Percentiles rank a stretch among this genome's conserved stretches.
Evolutionary conservation across 495 filamentous ascomycete species (phyloP).

Genomic region (Pyrenula aspistea): DNA sequence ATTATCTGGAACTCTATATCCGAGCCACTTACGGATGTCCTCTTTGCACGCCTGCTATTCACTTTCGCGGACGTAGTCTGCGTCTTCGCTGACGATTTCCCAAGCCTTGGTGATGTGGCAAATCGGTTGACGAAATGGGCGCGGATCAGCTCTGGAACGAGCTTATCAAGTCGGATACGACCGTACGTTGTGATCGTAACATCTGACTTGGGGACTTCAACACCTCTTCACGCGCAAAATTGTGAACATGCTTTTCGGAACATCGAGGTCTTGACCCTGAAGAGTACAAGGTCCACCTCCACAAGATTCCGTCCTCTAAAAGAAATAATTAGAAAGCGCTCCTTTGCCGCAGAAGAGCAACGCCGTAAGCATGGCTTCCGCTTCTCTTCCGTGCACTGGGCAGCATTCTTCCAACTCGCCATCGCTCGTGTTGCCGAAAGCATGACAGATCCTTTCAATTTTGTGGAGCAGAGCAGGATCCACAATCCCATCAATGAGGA

Average conservation of each 20-base stretch:
- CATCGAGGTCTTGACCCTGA: neutral
- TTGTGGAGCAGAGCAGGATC: neutral
- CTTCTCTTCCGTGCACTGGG: neutral
- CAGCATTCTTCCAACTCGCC: neutral
- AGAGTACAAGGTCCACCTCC: neutral
- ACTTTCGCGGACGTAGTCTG: neutral
- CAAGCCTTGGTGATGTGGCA: neutral
- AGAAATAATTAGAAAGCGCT: neutral
- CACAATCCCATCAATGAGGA: neutral
- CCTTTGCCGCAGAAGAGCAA: neutral
- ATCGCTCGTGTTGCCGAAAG: neutral
- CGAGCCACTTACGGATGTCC: neutral
- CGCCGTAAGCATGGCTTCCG: neutral
- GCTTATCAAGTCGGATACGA: neutral
- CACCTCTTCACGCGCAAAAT: neutral
- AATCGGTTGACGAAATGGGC: neutral
- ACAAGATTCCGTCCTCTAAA: neutral
- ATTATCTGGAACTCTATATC: neutral
- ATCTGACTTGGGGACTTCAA: neutral
- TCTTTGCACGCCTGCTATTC: neutral
- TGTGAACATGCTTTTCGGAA: neutral
- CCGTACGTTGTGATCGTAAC: neutral
- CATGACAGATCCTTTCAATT: neutral
- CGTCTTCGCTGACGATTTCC: neutral
- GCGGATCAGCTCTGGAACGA: neutral